phyloP scores from a whole-genome alignment of 345 rosid species.

The Aquilaria yunnanensis region DNA sequence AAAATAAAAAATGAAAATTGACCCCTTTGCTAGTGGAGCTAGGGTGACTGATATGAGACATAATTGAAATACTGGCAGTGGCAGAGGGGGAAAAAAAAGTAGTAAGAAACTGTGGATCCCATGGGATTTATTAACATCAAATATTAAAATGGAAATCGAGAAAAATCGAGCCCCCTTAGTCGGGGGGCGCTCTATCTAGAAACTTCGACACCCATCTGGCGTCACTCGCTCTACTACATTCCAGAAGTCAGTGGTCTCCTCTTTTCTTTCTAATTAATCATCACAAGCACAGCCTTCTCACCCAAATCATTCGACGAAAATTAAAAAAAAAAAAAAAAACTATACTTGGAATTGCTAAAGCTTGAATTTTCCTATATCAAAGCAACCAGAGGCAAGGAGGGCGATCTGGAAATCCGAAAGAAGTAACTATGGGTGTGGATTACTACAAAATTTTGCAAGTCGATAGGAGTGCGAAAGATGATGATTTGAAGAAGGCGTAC shows the following conservation, averaged over 20 bases:
- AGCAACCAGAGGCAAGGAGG: not conserved
- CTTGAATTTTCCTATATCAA: not conserved
- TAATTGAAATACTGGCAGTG: too few species aligned
- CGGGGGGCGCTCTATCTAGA: slow-evolving; percentile 9
- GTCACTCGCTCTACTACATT: not conserved
- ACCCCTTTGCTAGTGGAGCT: too few species aligned
- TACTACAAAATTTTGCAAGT: slow-evolving; percentile 59
- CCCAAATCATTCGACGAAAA: not conserved
- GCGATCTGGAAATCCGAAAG: not conserved
- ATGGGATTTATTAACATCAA: too few species aligned
- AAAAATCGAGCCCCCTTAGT: too few species aligned
- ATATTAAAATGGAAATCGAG: too few species aligned
- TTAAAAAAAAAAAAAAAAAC: not conserved
- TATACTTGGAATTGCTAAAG: not conserved
- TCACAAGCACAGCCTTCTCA: not conserved
- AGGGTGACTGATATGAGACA: too few species aligned
- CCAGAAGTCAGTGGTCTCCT: too few species aligned
- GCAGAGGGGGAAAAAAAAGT: too few species aligned
- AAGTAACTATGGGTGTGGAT: slow-evolving; percentile 38
- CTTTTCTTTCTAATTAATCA: too few species aligned
- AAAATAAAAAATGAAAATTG: too few species aligned
- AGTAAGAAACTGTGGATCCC: too few species aligned
- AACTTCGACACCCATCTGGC: slow-evolving; percentile 26
- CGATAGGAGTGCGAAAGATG: slow-evolving; percentile 59
- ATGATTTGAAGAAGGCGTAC: slow-evolving; percentile 80